A percentile compares a stretch with the other conserved stretches of the same genome.
These are phyloP conservation scores for Chamaecyparis obtusa DNA, from an alignment of 75 land plant species.

Conservation along the genomic window DNA sequence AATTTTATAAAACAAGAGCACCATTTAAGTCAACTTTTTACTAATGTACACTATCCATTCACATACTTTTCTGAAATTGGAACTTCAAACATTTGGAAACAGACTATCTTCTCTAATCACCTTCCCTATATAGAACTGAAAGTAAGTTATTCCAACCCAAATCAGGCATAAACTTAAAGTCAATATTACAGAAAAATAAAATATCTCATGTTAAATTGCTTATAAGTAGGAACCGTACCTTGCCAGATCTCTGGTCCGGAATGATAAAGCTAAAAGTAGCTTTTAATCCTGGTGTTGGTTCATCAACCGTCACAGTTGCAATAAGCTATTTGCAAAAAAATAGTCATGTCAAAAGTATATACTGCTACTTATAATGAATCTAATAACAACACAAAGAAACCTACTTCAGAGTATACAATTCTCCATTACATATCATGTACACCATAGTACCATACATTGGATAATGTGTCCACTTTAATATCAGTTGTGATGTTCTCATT, in stretches of 20 bases:
- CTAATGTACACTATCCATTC: not conserved
- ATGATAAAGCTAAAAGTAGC: slow-evolving; percentile 56
- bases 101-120: not conserved
- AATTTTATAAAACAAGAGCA: not conserved
- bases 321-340: slow-evolving; percentile 27
- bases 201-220: not conserved
- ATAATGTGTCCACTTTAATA: slow-evolving; percentile 75
- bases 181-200: not conserved
- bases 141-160: not conserved
- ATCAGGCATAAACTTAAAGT: not conserved
- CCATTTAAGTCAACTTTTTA: not conserved
- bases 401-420: not conserved
- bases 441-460: slow-evolving; percentile 54
- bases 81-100: not conserved
- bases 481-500: slow-evolving; percentile 75
- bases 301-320: slow-evolving; percentile 61
- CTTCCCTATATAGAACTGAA: not conserved
- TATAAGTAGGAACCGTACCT: slow-evolving; percentile 39
- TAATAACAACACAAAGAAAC: not conserved
- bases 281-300: slow-evolving; percentile 72
- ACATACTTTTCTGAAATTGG: not conserved
- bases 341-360: not conserved
- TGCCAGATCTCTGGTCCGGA: slow-evolving; percentile 91
- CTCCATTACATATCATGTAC: not conserved
- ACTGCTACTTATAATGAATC: not conserved